Evolutionary conservation across 1,139 yeast genomes (phyloP).

Genomic region (Blastobotrys ciferrii): DNA sequence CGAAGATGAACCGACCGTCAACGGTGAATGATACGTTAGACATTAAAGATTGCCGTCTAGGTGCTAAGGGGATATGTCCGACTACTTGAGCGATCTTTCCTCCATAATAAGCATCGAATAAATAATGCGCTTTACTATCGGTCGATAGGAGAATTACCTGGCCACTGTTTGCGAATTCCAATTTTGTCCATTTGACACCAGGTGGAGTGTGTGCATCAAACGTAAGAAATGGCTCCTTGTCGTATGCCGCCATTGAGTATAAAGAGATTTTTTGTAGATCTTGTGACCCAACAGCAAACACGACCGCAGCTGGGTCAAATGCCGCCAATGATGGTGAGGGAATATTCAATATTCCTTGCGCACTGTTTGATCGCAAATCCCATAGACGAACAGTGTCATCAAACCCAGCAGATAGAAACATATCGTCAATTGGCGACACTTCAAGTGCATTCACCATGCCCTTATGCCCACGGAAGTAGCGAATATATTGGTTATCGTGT

Average conservation of each 20-base stretch:
- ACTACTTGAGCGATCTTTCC: slow-evolving; percentile 50
- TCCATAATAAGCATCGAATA: slow-evolving; percentile 75
- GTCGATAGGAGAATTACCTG: slow-evolving; percentile 69
- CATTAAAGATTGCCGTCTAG: slow-evolving; percentile 12
- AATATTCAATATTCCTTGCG: slow-evolving; percentile 58
- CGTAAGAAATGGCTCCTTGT: slow-evolving; percentile 52
- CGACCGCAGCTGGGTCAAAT: slow-evolving; percentile 79
- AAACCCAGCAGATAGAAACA: slow-evolving; percentile 63
- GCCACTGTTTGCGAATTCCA: slow-evolving; percentile 85
- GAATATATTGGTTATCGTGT: slow-evolving; percentile 71
- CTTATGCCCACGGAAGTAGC: slow-evolving; percentile 87
- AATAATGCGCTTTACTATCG: slow-evolving; percentile 49
- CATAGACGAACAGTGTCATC: slow-evolving; percentile 84
- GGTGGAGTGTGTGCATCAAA: slow-evolving; percentile 40
- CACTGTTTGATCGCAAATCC: slow-evolving; percentile 59
- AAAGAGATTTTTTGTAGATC: slow-evolving; percentile 50
- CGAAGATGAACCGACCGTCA: slow-evolving; percentile 71
- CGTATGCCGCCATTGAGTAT: slow-evolving; percentile 59
- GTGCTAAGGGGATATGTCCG: slow-evolving; percentile 42
- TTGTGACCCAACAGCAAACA: slow-evolving; percentile 69
- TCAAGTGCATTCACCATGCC: slow-evolving; percentile 70
- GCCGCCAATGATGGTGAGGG: slow-evolving; percentile 60
- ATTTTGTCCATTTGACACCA: slow-evolving; percentile 53
- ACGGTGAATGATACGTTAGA: slow-evolving; percentile 59
- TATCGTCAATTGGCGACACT: slow-evolving; percentile 69